Evolutionary conservation across 228 moss, liverwort and hornwort genomes (phyloP).

Genomic region (Sphagnum fallax): DNA sequence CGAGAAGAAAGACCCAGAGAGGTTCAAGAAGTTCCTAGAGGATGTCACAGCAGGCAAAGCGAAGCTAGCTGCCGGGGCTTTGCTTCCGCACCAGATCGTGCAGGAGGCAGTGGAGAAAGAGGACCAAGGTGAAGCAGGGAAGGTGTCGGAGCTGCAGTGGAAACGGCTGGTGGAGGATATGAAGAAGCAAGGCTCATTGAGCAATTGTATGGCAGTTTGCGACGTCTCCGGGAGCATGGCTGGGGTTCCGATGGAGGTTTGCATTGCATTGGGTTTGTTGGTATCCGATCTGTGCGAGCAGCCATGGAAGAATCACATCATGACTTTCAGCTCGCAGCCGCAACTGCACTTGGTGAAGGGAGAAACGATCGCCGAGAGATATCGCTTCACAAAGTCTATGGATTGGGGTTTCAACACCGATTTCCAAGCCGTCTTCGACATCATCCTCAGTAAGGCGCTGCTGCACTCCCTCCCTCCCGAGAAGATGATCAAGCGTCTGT

Average conservation of each 20-base stretch:
- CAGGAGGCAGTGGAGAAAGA: constrained; percentile 18
- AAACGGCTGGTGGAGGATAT: constrained; percentile 74
- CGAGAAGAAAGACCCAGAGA: constrained; percentile 46
- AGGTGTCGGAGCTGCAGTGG: constrained; percentile 79
- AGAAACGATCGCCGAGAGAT: constrained; percentile 30
- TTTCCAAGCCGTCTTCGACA: constrained; percentile 69
- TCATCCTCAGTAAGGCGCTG: constrained; percentile 34
- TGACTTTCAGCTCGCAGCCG: constrained; percentile 53
- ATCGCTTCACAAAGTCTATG: constrained; percentile 4
- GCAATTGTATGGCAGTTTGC: constrained; percentile 65
- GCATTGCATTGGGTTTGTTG: constrained; percentile 56
- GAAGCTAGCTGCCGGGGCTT: constrained; percentile 74
- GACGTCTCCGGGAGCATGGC: constrained; percentile 74
- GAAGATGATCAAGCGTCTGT: constrained; percentile 71
- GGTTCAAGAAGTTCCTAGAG: constrained; percentile 53
- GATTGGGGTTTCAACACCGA: constrained; percentile 61
- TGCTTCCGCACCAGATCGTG: constrained; percentile 67
- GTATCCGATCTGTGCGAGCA: constrained; percentile 62
- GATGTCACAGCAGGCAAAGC: constrained; percentile 58
- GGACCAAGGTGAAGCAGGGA: constrained; percentile 15
- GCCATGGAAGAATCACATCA: constrained; percentile 74
- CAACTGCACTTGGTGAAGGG: constrained; percentile 38
- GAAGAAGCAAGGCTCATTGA: constrained; percentile 37
- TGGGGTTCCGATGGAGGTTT: constrained; percentile 60
- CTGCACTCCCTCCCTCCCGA: constrained; percentile 33